phyloP scores from a whole-genome alignment of 345 rosid genomes.

The Acer negundo region DNA sequence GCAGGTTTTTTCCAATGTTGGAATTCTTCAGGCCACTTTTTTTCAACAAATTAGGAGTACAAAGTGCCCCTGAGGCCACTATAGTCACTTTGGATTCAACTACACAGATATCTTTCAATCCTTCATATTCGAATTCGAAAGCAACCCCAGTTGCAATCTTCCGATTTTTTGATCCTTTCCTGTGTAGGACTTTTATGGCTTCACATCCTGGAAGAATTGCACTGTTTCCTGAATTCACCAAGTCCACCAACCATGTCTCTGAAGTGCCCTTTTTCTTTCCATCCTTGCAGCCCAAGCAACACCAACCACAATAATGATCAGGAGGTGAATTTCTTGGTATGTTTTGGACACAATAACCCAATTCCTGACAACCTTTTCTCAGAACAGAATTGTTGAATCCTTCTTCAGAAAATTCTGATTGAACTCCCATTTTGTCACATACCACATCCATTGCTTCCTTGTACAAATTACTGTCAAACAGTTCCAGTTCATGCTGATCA shows the following conservation, averaged over 20 bases:
- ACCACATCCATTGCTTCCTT: slow-evolving; percentile 65
- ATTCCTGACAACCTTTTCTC: slow-evolving; percentile 71
- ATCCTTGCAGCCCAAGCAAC: slow-evolving; percentile 81
- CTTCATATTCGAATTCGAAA: slow-evolving; percentile 41
- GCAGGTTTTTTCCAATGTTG: slow-evolving; percentile 69
- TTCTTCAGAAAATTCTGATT: slow-evolving; percentile 57
- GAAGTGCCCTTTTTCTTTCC: slow-evolving; percentile 72
- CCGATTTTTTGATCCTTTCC: slow-evolving; percentile 26
- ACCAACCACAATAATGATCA: slow-evolving; percentile 85
- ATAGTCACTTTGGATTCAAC: slow-evolving; percentile 63
- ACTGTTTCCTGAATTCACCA: slow-evolving; percentile 69
- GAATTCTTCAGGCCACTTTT: slow-evolving; percentile 63
- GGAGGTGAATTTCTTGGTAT: slow-evolving; percentile 68
- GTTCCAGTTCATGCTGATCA: slow-evolving; percentile 37
- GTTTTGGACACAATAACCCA: slow-evolving; percentile 55
- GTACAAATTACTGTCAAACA: slow-evolving; percentile 61
- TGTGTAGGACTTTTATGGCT: slow-evolving; percentile 52
- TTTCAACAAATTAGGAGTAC: slow-evolving; percentile 57
- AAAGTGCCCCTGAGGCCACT: slow-evolving; percentile 78
- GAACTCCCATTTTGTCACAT: slow-evolving; percentile 79
- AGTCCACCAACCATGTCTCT: slow-evolving; percentile 88
- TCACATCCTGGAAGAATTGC: slow-evolving; percentile 71
- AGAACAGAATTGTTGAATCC: slow-evolving; percentile 70
- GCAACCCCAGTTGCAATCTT: slow-evolving; percentile 55
- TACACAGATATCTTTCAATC: slow-evolving; percentile 43